phyloP scores from a whole-genome alignment of 805 yeast genomes.

The Blastobotrys peoriensis region DNA sequence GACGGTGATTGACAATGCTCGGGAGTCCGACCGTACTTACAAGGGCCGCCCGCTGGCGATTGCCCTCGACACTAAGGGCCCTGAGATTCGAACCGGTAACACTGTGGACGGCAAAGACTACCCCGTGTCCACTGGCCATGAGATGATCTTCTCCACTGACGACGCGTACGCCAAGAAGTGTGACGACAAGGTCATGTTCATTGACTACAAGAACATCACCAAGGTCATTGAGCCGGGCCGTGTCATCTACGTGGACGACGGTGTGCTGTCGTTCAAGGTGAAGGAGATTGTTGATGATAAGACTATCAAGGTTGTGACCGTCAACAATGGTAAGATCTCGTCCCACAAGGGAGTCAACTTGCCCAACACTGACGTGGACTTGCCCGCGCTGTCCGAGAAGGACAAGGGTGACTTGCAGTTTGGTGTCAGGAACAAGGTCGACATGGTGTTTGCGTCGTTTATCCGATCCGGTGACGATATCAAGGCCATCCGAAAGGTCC shows the following conservation, averaged over 20 bases:
- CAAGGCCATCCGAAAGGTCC: slow-evolving; percentile 80
- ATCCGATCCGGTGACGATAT: slow-evolving; percentile 93
- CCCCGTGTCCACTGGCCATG: slow-evolving; percentile 80
- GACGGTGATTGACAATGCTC: slow-evolving; percentile 91
- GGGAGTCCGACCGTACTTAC: slow-evolving; percentile 84
- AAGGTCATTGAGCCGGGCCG: slow-evolving; percentile 85
- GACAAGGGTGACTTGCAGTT: slow-evolving; percentile 87
- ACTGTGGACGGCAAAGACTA: slow-evolving; percentile 74
- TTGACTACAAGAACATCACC: slow-evolving; percentile 95
- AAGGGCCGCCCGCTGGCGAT: slow-evolving; percentile 97
- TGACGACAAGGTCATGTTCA: slow-evolving; percentile 76
- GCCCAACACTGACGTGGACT: slow-evolving; percentile 98
- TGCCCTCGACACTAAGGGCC: slow-evolving; percentile 99
- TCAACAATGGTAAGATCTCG: slow-evolving; percentile 92
- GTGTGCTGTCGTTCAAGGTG: slow-evolving; percentile 94
- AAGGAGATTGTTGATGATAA: slow-evolving; percentile 69
- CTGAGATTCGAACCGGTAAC: slow-evolving; percentile 98
- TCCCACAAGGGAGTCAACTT: slow-evolving; percentile 99
- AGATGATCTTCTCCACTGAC: slow-evolving; percentile 91
- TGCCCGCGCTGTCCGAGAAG: slow-evolving; percentile 96
- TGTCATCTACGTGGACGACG: slow-evolving; percentile 93
- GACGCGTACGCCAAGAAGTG: slow-evolving; percentile 63
- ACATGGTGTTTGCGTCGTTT: slow-evolving; percentile 98
- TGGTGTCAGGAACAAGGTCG: slow-evolving; percentile 96
- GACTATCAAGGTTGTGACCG: slow-evolving; percentile 79